phyloP scores from a whole-genome alignment of 495 filamentous ascomycete genomes.

The Xylaria nigripes region DNA sequence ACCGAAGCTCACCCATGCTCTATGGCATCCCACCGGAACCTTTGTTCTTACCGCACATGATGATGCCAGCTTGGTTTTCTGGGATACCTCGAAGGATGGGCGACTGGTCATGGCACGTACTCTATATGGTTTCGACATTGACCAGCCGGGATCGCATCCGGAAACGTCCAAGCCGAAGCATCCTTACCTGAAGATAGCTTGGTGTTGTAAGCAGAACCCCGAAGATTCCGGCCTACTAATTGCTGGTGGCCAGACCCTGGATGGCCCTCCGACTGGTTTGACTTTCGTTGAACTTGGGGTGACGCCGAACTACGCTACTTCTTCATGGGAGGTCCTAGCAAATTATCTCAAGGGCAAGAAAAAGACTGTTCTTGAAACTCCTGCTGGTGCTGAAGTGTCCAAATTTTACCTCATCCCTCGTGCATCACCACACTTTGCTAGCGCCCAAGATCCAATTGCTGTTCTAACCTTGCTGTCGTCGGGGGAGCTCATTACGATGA shows the following conservation, averaged over 20 bases:
- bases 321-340: constrained; percentile 72
- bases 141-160: constrained; percentile 43
- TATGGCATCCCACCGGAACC: constrained; percentile 93
- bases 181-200: constrained; percentile 67
- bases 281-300: constrained; percentile 82
- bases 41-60: constrained; percentile 85
- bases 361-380: constrained; percentile 62
- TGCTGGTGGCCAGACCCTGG: constrained; percentile 64
- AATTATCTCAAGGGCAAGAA: constrained; percentile 68
- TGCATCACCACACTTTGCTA: constrained; percentile 71
- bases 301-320: constrained; percentile 85
- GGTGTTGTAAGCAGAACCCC: constrained; percentile 87
- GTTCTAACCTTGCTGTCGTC: constrained; percentile 69
- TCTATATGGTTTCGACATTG: constrained; percentile 60
- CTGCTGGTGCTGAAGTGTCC: constrained; percentile 67
- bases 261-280: constrained; percentile 60
- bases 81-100: constrained; percentile 82
- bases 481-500: constrained; percentile 80
- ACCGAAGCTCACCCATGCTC: constrained; percentile 65
- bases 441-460: constrained; percentile 82
- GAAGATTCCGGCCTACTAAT: constrained; percentile 88
- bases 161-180: constrained; percentile 44
- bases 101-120: constrained; percentile 77
- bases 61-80: constrained; percentile 81
- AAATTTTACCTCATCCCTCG: constrained; percentile 80